Base-by-base conservation (phyloP, 2,329 filamentous ascomycete genomes). In the Alternaria tenuissima region DNA sequence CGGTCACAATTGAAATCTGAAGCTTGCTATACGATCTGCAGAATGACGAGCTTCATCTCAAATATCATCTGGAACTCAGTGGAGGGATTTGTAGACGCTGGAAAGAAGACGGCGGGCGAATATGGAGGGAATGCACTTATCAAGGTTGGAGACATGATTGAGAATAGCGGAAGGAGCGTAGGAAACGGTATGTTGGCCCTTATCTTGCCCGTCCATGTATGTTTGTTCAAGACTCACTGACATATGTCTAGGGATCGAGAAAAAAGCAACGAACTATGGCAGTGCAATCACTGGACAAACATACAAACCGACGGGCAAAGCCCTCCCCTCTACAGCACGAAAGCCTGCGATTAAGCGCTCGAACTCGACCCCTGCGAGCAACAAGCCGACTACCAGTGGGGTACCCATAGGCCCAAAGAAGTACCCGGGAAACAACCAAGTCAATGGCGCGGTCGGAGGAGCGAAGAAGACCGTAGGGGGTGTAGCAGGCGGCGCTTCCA, bases 41-140 rank as follows among this genome's bases (percentile, higher is more conserved):
- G 62, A 49, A 75, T 74, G 73, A 64, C 72, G 36, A 62, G 65
- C 44, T 78, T 79, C 57, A 71, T 79, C 39, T 67, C 72, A 55
- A 77, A 78, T 57, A 78, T 79, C 46, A 61, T 79, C 34, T 76
- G 74, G 70, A 78, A 77, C 61, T 76, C 73, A 20, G 72, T 79
- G 16, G 69, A 71, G 22, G 77, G 77, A 2, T 78, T 78, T 48
- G 75, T 79, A 1, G 76, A 78, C 39, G 76, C 74, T 0, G 77
- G 76, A 11, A 78, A 70, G 52, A 67, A 73, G 30, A 72, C 76
- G 8, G 77, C 69, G 16, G 77, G 77, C 7, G 76, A 74, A 49
- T 79, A 72, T 61, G 77, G 76, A 3, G 77, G 77, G 5, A 75
- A 78, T 62, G 76, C 75, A 2, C 59, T 79, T 61, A 76, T 76